Conservation (phyloP, 139 green algal genomes). For the Volvox africanus region DNA sequence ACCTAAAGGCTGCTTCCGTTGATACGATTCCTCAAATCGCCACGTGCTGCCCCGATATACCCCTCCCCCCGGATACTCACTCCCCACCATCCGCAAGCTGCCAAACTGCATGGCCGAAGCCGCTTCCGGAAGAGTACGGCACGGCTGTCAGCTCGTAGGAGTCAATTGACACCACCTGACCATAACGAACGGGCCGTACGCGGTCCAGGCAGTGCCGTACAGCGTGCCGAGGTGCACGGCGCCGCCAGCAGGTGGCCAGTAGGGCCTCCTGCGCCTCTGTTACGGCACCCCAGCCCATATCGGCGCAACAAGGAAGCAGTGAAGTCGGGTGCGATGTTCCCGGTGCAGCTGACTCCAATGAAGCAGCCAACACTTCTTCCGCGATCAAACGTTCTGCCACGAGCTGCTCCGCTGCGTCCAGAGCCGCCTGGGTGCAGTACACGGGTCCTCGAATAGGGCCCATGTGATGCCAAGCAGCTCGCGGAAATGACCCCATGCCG, state of each 20-base stretch:
- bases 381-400: slow-evolving; percentile 33
- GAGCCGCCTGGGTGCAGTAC: slow-evolving; percentile 44
- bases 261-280: not conserved
- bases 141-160: slow-evolving; percentile 43
- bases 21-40: no score
- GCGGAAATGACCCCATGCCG: not conserved
- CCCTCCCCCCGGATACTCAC: slow-evolving; percentile 19
- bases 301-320: not conserved
- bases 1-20: no score
- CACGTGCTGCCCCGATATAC: no score
- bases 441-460: slow-evolving; percentile 30
- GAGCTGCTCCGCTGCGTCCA: slow-evolving; percentile 51
- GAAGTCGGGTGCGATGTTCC: not conserved
- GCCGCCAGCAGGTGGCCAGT: slow-evolving; percentile 23
- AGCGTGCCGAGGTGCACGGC: not conserved
- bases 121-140: slow-evolving; percentile 50
- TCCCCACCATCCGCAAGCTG: slow-evolving; percentile 41
- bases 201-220: slow-evolving; percentile 25
- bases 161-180: slow-evolving; percentile 53
- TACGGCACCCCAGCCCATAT: slow-evolving; percentile 5
- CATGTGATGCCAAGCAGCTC: not conserved
- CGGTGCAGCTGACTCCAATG: not conserved
- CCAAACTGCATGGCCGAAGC: slow-evolving; percentile 57
- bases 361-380: not conserved
- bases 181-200: slow-evolving; percentile 51